Conservation (phyloP, 441 rosid genomes). For the Hypseocharis bilobata region DNA sequence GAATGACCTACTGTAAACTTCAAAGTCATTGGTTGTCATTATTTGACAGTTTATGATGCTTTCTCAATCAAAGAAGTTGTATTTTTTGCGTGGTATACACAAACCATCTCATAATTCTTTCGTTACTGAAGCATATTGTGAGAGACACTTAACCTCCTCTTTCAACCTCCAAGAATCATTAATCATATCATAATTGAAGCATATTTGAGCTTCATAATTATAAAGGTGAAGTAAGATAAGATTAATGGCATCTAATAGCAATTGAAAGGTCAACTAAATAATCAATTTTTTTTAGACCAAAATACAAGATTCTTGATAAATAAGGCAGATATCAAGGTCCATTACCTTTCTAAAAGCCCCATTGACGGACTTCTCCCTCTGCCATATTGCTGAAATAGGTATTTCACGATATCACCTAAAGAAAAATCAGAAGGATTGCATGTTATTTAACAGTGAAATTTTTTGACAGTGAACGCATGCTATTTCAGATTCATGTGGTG, state of each 20-base stretch:
- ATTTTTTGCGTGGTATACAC: not conserved
- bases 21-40: not conserved
- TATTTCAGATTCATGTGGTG: too few species aligned
- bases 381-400: slow-evolving; percentile 65
- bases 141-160: too few species aligned
- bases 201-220: too few species aligned
- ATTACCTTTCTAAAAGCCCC: slow-evolving; percentile 65
- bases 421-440: slow-evolving; percentile 8
- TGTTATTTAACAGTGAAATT: slow-evolving; percentile 11
- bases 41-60: not conserved
- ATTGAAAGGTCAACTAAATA: not conserved
- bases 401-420: slow-evolving; percentile 68
- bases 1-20: not conserved
- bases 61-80: too few species aligned
- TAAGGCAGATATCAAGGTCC: slow-evolving; percentile 7
- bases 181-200: too few species aligned
- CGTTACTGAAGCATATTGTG: too few species aligned
- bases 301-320: not conserved
- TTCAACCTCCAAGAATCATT: too few species aligned
- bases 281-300: too few species aligned
- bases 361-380: slow-evolving; percentile 51
- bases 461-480: not conserved
- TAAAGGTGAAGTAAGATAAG: not conserved
- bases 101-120: too few species aligned
- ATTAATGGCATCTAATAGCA: too few species aligned